Percentiles rank a stretch among this genome's conserved stretches.
Evolutionary conservation across 129 eudicot species (phyloP).

Genomic region (Erigeron canadensis): DNA sequence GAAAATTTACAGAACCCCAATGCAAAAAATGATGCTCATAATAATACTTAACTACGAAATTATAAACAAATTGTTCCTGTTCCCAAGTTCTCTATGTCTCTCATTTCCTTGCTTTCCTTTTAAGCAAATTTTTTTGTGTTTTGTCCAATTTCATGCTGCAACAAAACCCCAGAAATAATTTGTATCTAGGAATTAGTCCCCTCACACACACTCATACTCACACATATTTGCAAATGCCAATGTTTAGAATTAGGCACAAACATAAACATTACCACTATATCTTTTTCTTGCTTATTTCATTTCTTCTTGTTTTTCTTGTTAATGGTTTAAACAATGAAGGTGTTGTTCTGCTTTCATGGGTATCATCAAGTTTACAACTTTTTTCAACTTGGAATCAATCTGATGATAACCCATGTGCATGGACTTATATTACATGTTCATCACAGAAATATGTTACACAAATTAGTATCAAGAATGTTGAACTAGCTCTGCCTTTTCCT

Average conservation of each 20-base stretch:
- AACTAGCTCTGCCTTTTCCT: conserved; percentile 60
- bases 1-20: conserved; percentile 72
- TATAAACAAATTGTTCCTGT: neutral
- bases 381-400: conserved; percentile 59
- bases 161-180: conserved; percentile 42
- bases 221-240: conserved; percentile 50
- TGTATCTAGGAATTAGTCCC: too few relatives aligned
- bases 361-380: conserved; percentile 21
- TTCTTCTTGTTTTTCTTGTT: conserved; percentile 20
- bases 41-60: neutral
- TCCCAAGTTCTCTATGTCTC: conserved; percentile 22
- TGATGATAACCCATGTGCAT: conserved; percentile 70
- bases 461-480: conserved; percentile 50
- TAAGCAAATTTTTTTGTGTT: conserved; percentile 27
- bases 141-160: conserved; percentile 22
- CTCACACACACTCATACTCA: too few relatives aligned
- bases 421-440: conserved; percentile 68
- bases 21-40: conserved; percentile 41
- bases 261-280: conserved; percentile 19
- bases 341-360: conserved; percentile 57
- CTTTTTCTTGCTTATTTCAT: conserved; percentile 33
- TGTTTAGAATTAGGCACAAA: conserved; percentile 26
- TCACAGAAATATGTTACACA: conserved; percentile 48
- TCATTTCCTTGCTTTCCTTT: conserved; percentile 37
- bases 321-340: conserved; percentile 52